Conservation (phyloP, 345 rosid species). For the Citrus unshiu region DNA sequence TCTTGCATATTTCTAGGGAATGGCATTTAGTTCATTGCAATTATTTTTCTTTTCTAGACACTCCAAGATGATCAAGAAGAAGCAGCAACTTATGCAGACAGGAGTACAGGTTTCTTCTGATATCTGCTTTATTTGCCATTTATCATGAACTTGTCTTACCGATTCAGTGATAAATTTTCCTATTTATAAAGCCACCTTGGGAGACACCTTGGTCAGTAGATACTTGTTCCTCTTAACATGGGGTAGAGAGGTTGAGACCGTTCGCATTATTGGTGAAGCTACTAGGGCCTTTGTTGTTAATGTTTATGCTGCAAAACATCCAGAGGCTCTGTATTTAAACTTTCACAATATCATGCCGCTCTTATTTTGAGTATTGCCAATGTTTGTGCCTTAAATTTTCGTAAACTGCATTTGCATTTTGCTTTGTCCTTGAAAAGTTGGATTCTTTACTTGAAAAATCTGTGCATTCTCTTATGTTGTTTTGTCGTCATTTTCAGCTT, state of each 20-base stretch:
- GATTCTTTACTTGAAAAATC: neutral
- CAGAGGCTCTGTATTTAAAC: neutral
- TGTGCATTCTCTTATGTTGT: neutral
- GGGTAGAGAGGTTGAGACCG: no score
- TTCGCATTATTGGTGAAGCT: neutral
- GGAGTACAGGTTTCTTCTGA: slow-evolving; percentile 59
- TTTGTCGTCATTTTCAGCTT: slow-evolving; percentile 37
- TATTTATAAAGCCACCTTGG: neutral
- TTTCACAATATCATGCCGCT: neutral
- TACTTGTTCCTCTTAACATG: neutral
- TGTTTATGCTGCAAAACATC: no score
- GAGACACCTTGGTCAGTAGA: neutral
- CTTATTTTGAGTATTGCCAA: neutral
- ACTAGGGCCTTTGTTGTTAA: no score
- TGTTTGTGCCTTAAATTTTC: neutral
- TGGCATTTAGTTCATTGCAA: slow-evolving; percentile 9
- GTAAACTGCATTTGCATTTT: neutral
- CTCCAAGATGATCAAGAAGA: slow-evolving; percentile 63
- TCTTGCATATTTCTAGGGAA: slow-evolving; percentile 4
- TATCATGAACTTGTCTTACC: neutral
- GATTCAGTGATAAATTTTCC: neutral
- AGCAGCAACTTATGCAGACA: slow-evolving; percentile 65
- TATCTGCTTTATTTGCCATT: slow-evolving; percentile 15
- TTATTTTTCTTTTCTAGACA: slow-evolving; percentile 38
- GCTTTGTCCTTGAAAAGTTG: neutral